Evolutionary conservation across 192 early-diverging fungal species (phyloP).

Genomic region (Borealophlyctis nickersoniae): DNA sequence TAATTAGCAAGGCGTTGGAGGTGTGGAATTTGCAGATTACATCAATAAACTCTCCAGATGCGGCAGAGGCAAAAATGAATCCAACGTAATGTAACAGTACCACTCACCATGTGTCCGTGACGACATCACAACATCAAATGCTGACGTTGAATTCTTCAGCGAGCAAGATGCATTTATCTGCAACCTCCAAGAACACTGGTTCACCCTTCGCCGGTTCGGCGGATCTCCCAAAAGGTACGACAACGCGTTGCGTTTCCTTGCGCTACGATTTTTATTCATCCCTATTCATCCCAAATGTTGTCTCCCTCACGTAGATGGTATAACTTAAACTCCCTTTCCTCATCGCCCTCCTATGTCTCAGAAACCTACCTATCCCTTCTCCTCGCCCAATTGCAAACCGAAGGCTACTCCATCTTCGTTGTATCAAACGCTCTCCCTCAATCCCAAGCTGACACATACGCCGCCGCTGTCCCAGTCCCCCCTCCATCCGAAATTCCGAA

Average conservation of each 20-base stretch:
- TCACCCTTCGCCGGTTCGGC: conserved; percentile 69
- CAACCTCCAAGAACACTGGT: conserved; percentile 61
- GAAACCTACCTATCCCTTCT: conserved; percentile 62
- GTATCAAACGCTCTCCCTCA: conserved; percentile 33
- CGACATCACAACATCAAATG: neutral
- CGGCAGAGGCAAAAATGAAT: conserved; percentile 35
- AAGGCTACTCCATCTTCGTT: conserved; percentile 51
- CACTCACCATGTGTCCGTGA: too few species aligned
- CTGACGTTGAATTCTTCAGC: conserved; percentile 3
- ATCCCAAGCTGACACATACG: conserved; percentile 35
- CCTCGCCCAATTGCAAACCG: conserved; percentile 38
- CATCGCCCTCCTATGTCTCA: conserved; percentile 55
- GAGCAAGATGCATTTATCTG: conserved; percentile 67
- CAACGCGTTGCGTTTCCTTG: too few species aligned
- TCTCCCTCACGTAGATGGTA: conserved; percentile 59
- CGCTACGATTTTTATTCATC: neutral
- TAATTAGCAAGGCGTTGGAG: conserved; percentile 49
- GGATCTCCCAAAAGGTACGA: conserved; percentile 33
- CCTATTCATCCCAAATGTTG: neutral
- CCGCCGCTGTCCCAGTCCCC: conserved; percentile 32
- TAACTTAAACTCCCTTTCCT: conserved; percentile 64
- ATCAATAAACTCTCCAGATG: conserved; percentile 50
- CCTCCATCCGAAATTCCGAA: conserved; percentile 14
- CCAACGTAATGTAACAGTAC: too few species aligned
- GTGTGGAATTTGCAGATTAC: conserved; percentile 61